Base-by-base conservation (phyloP, 352 stramenopile genomes). In the Phytopythium sindhum region DNA sequence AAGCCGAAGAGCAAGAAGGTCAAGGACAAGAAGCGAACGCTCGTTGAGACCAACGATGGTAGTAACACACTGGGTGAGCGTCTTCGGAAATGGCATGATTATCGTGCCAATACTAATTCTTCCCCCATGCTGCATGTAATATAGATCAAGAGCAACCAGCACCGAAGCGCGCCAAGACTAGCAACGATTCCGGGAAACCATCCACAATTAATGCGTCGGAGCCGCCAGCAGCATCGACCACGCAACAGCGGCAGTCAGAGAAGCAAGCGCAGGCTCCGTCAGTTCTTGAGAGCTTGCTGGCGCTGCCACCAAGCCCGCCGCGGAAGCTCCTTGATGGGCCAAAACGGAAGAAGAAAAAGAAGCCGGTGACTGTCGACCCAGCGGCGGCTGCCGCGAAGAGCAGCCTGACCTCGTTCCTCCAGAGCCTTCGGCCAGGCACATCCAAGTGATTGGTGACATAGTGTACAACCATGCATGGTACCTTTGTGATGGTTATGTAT, bases 261-360 rank as follows among this genome's bases (percentile, higher is more conserved):
- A 21, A 50, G n/a, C 53, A 62, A 35, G 24, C n/a, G 52, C 11
- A 48, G 41, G 23, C 42, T 37, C 24, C 42, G 2, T 37, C 55
- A 8, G 41, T 41, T 7, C 23, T 39, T 19, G 26, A 21, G 15
- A 89, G 81, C 62, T 53, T 89, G 44, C 88, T 89, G 65, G 75
- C 72, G 2, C 63, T 67, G 47, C 70, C 74, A 2, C 59, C 79
- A n/a, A 91, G 81, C 65, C 81, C 80, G 0, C 84, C 84, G 29
- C 64, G 82, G 21, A 90, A 88, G 63, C 67, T 95, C 33, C 65
- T 95, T 7, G 86, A 95, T 42, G 77, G 74, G 29, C 75, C 77
- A 2, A 89, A 85, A 60, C 74, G 77, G 51, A 85, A 86, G 64
- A 91, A 91, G 61, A 92, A 93, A 62, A 89, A 89, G 39, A 81